Evolutionary conservation across 2,329 filamentous ascomycete species (phyloP).

Genomic region (Beauveria pseudobassiana): DNA sequence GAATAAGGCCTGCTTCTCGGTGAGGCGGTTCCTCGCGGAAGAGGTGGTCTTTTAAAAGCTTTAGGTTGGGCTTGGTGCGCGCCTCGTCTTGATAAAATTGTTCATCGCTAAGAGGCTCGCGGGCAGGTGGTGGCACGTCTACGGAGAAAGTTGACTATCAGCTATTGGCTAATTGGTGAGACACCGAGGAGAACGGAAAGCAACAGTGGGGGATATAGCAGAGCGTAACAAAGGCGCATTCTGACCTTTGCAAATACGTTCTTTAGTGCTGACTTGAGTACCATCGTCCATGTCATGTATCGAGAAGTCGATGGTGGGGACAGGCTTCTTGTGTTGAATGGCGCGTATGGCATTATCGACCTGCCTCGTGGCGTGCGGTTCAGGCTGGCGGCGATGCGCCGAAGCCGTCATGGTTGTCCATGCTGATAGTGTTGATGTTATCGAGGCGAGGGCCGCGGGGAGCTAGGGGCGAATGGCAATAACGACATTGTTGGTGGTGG

Average conservation of each 20-base stretch:
- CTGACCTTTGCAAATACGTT: constrained; percentile 97
- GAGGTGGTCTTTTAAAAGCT: constrained; percentile 96
- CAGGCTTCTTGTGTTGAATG: constrained; percentile 87
- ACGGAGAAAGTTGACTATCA: constrained; percentile 12
- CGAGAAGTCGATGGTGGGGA: constrained; percentile 97
- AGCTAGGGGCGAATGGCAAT: not conserved
- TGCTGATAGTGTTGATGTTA: not conserved
- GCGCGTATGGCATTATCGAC: constrained; percentile 89
- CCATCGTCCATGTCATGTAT: constrained; percentile 98
- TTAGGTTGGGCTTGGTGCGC: constrained; percentile 79
- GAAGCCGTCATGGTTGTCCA: constrained; percentile 2
- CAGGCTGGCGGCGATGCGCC: constrained; percentile 36
- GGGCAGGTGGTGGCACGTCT: constrained; percentile 98
- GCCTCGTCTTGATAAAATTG: constrained; percentile 89
- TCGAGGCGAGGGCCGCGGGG: not conserved
- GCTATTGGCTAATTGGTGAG: not conserved
- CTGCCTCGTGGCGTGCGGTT: constrained; percentile 47
- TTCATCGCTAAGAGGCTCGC: constrained; percentile 84
- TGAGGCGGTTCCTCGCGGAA: constrained; percentile 95
- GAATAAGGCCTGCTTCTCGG: constrained; percentile 94
- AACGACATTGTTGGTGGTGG: not conserved
- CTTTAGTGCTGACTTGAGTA: constrained; percentile 85
- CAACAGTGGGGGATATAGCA: not conserved
- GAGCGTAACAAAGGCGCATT: not conserved
- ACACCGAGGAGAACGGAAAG: not conserved